Evolutionary conservation across 345 rosid species (phyloP).

Genomic region (Microcos paniculata): DNA sequence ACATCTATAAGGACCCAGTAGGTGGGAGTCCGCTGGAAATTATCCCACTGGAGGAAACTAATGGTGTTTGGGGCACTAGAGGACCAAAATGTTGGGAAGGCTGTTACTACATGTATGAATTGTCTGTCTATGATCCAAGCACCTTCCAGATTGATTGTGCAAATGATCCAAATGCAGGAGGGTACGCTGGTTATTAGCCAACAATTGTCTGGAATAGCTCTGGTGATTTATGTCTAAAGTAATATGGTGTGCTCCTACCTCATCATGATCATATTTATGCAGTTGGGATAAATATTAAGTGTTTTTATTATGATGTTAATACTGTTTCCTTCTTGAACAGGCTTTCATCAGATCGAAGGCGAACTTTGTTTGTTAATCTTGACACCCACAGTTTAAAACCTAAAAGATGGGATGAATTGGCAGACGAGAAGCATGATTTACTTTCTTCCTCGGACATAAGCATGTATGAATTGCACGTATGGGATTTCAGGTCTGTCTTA

Average conservation of each 20-base stretch:
- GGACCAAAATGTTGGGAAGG: slow-evolving; percentile 83
- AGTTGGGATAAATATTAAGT: slow-evolving; percentile 6
- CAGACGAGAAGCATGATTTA: slow-evolving; percentile 60
- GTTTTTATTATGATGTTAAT: slow-evolving; percentile 15
- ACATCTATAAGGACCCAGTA: slow-evolving; percentile 47
- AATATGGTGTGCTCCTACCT: neutral
- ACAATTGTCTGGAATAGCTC: slow-evolving; percentile 25
- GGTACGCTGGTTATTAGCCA: slow-evolving; percentile 51
- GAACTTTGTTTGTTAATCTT: slow-evolving; percentile 73
- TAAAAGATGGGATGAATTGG: slow-evolving; percentile 77
- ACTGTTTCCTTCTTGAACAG: slow-evolving; percentile 45
- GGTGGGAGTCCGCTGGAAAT: slow-evolving; percentile 53
- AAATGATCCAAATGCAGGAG: slow-evolving; percentile 95
- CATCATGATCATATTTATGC: neutral
- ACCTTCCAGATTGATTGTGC: slow-evolving; percentile 71
- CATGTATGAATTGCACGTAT: slow-evolving; percentile 87
- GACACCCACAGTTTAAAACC: slow-evolving; percentile 61
- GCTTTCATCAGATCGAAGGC: slow-evolving; percentile 81
- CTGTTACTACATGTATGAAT: slow-evolving; percentile 79
- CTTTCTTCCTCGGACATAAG: slow-evolving; percentile 70
- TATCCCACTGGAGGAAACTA: slow-evolving; percentile 48
- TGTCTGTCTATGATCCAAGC: slow-evolving; percentile 79
- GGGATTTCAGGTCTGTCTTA: slow-evolving; percentile 70
- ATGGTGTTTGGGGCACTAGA: slow-evolving; percentile 73
- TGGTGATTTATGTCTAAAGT: slow-evolving; percentile 16